Conservation (phyloP, 2,329 filamentous ascomycete genomes). For the Dissoconium aciculare region DNA sequence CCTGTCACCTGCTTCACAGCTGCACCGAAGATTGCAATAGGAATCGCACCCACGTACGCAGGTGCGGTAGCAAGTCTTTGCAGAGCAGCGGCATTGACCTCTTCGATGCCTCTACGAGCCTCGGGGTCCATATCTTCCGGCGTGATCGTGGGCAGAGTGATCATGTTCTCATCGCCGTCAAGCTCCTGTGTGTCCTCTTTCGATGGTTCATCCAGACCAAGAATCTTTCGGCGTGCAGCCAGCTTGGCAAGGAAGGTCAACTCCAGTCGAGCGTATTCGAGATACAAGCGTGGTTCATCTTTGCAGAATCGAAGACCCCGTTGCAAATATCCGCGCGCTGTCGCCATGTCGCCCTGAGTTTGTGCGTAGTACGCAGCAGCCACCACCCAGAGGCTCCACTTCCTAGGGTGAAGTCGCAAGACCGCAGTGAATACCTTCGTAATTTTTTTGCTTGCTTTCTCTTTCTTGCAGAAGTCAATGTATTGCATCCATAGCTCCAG, state of each 20-base stretch:
- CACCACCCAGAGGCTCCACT: constrained; percentile 69
- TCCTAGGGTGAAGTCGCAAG: constrained; percentile 71
- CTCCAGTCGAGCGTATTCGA: constrained; percentile 82
- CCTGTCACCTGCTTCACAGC: constrained; percentile 64
- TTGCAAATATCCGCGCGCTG: constrained; percentile 74
- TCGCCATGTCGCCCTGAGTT: constrained; percentile 69
- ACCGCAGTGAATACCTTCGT: constrained; percentile 49
- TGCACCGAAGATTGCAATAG: constrained; percentile 78
- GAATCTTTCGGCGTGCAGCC: constrained; percentile 52
- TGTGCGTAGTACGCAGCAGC: constrained; percentile 68
- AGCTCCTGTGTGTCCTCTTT: constrained; percentile 31
- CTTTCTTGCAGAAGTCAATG: constrained; percentile 60
- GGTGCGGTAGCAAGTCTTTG: constrained; percentile 56
- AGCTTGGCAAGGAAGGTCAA: constrained; percentile 83
- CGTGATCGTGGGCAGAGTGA: constrained; percentile 43
- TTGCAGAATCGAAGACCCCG: constrained; percentile 82
- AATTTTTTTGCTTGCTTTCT: constrained; percentile 47
- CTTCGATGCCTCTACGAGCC: constrained; percentile 34
- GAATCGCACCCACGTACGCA: constrained; percentile 82
- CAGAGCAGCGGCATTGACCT: constrained; percentile 40
- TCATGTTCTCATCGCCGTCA: constrained; percentile 37
- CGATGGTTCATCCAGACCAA: constrained; percentile 43
- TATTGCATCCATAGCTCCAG: constrained; percentile 79
- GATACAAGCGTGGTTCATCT: constrained; percentile 57
- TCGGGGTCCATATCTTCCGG: constrained; percentile 47